phyloP scores from a whole-genome alignment of 352 stramenopile species.

The Phytophthora sp. region DNA sequence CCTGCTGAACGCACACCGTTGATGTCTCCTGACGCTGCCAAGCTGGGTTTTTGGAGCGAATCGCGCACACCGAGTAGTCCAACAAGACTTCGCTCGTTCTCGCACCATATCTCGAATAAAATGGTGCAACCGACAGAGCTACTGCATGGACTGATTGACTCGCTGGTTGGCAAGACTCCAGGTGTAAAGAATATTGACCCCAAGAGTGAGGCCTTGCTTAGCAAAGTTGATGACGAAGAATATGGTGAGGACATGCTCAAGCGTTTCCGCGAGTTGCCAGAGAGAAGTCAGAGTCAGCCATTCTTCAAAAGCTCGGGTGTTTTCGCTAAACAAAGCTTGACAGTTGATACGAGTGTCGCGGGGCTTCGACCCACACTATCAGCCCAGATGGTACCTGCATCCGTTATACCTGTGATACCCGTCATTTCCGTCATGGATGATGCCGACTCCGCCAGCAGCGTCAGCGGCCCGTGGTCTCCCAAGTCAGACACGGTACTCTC shows the following conservation, averaged over 20 bases:
- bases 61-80: constrained; percentile 63
- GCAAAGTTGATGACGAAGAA: constrained; percentile 21
- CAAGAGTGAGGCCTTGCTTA: constrained; percentile 48
- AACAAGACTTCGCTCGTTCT: constrained; percentile 67
- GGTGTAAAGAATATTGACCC: constrained; percentile 39
- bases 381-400: constrained; percentile 18
- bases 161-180: constrained; percentile 67
- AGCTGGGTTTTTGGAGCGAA: constrained; percentile 86
- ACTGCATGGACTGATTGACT: constrained; percentile 73
- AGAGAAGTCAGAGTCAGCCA: constrained; percentile 51
- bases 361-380: constrained; percentile 21
- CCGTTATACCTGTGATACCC: constrained; percentile 21
- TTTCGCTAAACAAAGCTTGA: constrained; percentile 46
- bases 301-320: constrained; percentile 37
- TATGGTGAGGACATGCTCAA: constrained; percentile 28
- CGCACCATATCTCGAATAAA: constrained; percentile 74
- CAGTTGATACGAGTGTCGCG: constrained; percentile 49
- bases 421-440: constrained; percentile 33
- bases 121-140: constrained; percentile 72
- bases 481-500: constrained; percentile 64
- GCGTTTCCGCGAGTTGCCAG: constrained; percentile 31
- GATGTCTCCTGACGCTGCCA: constrained; percentile 62
- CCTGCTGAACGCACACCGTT: constrained; percentile 47
- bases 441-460: constrained; percentile 32
- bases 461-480: constrained; percentile 56